These are phyloP conservation scores for Colletotrichum sp. DNA, from an alignment of 2,329 filamentous ascomycete genomes.

Conservation along the genomic window DNA sequence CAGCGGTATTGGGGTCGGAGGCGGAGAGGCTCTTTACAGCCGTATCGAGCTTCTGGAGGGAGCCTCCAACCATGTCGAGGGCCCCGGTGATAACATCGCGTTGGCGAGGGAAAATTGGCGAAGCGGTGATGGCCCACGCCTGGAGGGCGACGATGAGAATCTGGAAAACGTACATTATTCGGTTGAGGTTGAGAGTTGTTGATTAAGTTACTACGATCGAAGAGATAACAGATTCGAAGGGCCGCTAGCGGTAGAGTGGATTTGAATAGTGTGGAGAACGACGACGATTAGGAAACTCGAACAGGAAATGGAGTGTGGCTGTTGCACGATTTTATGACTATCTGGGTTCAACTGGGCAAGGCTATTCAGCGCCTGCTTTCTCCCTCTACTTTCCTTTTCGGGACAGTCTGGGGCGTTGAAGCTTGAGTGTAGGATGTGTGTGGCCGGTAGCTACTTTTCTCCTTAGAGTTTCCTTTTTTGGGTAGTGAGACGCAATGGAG, in stretches of 20 bases:
- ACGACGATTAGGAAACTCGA: not conserved
- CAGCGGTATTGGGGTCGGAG: not conserved
- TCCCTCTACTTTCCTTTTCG: not conserved
- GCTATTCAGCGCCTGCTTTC: not conserved
- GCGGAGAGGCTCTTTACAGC: conserved; percentile 2
- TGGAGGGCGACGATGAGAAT: conserved; percentile 10
- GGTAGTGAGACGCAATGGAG: conserved; percentile 8
- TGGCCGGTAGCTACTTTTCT: conserved; percentile 11
- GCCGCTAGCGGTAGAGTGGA: not conserved
- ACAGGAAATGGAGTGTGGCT: not conserved
- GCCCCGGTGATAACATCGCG: conserved; percentile 4
- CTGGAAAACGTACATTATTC: conserved; percentile 2
- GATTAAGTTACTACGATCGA: not conserved
- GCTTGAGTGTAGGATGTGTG: not conserved
- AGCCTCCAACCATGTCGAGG: not conserved
- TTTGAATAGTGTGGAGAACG: not conserved
- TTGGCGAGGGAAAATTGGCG: conserved; percentile 1
- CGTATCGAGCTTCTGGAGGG: conserved; percentile 8
- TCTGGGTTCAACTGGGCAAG: not conserved
- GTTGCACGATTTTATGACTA: conserved; percentile 10
- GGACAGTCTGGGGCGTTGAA: not conserved
- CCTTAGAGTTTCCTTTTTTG: not conserved
- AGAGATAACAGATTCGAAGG: not conserved
- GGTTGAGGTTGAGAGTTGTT: not conserved
- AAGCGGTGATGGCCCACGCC: conserved; percentile 14